Conservation (phyloP, 2,329 filamentous ascomycete genomes). For the Verticillium isaacii region DNA sequence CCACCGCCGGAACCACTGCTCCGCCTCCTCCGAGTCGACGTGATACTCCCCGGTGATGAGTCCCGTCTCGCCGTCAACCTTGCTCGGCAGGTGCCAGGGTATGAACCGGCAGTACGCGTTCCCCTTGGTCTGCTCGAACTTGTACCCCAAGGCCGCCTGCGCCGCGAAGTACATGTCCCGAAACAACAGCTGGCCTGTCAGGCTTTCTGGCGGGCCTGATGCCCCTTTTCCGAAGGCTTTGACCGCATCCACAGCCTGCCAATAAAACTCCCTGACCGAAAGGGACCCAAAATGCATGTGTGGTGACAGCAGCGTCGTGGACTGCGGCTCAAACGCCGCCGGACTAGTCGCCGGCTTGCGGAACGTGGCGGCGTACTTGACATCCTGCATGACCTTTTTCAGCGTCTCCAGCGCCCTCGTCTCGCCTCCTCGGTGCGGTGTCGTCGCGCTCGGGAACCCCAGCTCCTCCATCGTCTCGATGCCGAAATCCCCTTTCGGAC, state of each 20-base stretch:
- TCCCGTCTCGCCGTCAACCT: constrained; percentile 37
- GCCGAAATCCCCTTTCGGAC: constrained; percentile 63
- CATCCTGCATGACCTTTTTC: constrained; percentile 53
- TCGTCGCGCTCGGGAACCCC: constrained; percentile 60
- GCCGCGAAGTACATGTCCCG: constrained; percentile 82
- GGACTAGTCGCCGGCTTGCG: constrained; percentile 73
- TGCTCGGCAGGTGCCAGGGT: constrained; percentile 71
- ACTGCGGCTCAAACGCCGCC: constrained; percentile 66
- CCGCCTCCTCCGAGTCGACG: constrained; percentile 57
- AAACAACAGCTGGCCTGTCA: constrained; percentile 71
- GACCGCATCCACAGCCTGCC: constrained; percentile 61
- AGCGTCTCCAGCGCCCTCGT: constrained; percentile 55
- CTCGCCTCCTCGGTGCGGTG: constrained; percentile 68
- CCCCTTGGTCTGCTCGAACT: constrained; percentile 59
- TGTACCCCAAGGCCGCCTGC: constrained; percentile 61
- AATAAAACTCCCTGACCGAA: constrained; percentile 68
- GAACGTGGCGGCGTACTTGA: constrained; percentile 67
- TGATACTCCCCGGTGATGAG: constrained; percentile 56
- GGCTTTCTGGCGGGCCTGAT: constrained; percentile 60
- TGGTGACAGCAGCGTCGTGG: constrained; percentile 69
- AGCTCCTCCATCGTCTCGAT: constrained; percentile 69
- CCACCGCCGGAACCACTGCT: constrained; percentile 66
- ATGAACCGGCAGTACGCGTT: constrained; percentile 70
- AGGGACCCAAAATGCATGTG: constrained; percentile 72
- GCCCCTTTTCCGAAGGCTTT: constrained; percentile 49